Conservation (phyloP, 345 rosid species). For the Mallotus nudiflorus region DNA sequence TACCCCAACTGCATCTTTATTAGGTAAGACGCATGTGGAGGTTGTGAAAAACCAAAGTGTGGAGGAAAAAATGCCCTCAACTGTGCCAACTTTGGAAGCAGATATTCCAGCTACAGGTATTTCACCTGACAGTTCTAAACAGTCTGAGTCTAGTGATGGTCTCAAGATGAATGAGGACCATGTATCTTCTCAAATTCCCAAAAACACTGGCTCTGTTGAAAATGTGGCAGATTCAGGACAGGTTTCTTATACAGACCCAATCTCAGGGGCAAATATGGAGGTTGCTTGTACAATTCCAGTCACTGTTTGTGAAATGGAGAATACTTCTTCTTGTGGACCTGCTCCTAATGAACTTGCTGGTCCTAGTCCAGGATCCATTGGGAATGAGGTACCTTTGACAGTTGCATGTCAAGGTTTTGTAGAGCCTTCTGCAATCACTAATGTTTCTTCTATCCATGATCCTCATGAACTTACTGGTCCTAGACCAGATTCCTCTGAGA, state of each 20-base stretch:
- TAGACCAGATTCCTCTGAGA: conserved; percentile 9
- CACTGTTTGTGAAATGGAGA: conserved; percentile 11
- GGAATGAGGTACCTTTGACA: conserved; percentile 6
- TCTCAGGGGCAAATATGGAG: neutral
- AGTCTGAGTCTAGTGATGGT: conserved; percentile 18
- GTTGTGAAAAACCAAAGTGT: conserved; percentile 31
- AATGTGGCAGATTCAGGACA: conserved; percentile 19
- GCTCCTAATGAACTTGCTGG: conserved; percentile 13
- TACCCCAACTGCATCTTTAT: conserved; percentile 28
- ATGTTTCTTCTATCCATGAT: too few relatives aligned
- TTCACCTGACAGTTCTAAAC: conserved; percentile 22
- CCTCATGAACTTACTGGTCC: conserved; percentile 16
- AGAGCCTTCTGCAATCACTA: neutral
- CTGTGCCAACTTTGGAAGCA: conserved; percentile 20
- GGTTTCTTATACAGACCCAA: conserved; percentile 2
- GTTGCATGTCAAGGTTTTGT: conserved; percentile 13
- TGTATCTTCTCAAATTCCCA: conserved; percentile 18
- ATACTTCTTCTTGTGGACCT: conserved; percentile 7
- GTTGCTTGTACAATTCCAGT: conserved; percentile 2
- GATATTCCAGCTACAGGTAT: conserved; percentile 24
- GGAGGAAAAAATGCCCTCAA: conserved; percentile 17
- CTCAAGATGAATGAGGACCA: conserved; percentile 5
- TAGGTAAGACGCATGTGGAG: conserved; percentile 27
- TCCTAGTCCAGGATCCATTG: conserved; percentile 13
- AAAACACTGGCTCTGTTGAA: conserved; percentile 27